Percentiles rank a stretch among this genome's conserved stretches.
phyloP scores from a whole-genome alignment of 2,329 filamentous ascomycete genomes.

The Penicillium griseofulvum region DNA sequence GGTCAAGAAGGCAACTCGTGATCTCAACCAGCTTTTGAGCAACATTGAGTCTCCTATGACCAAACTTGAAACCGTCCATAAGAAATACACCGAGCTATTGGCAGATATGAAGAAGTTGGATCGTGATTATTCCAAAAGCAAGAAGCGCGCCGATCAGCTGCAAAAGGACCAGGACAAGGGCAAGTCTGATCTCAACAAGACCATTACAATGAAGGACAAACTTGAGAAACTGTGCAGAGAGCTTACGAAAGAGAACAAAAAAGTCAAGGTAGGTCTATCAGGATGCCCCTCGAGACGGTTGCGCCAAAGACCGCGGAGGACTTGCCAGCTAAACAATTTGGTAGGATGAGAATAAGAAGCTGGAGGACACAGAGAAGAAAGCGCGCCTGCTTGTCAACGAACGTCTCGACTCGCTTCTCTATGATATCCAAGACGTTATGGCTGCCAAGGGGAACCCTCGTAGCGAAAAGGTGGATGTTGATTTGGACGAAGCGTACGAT shows the following conservation, averaged over 20 bases:
- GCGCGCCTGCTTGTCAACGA: conserved; percentile 81
- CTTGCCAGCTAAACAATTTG: conserved; percentile 8
- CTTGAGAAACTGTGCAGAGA: conserved; percentile 94
- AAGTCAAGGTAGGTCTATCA: conserved; percentile 72
- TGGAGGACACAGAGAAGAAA: conserved; percentile 80
- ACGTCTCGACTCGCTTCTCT: conserved; percentile 74
- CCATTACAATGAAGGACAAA: conserved; percentile 88
- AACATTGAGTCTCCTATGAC: conserved; percentile 89
- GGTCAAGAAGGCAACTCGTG: conserved; percentile 89
- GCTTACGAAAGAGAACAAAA: conserved; percentile 95
- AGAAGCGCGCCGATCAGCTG: conserved; percentile 87
- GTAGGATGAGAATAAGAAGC: conserved; percentile 87
- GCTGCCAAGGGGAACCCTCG: conserved; percentile 80
- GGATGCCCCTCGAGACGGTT: not conserved
- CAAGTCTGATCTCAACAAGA: conserved; percentile 84
- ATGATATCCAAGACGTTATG: conserved; percentile 84
- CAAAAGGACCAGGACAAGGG: conserved; percentile 96
- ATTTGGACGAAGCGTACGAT: conserved; percentile 82
- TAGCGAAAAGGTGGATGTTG: conserved; percentile 76
- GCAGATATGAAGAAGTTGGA: conserved; percentile 95
- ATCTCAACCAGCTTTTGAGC: conserved; percentile 77
- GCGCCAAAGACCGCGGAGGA: conserved; percentile 1
- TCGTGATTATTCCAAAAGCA: conserved; percentile 90
- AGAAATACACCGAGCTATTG: conserved; percentile 85
- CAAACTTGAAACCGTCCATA: conserved; percentile 86